phyloP scores from a whole-genome alignment of 306 rosid species.

The Vachellia pachyceras region DNA sequence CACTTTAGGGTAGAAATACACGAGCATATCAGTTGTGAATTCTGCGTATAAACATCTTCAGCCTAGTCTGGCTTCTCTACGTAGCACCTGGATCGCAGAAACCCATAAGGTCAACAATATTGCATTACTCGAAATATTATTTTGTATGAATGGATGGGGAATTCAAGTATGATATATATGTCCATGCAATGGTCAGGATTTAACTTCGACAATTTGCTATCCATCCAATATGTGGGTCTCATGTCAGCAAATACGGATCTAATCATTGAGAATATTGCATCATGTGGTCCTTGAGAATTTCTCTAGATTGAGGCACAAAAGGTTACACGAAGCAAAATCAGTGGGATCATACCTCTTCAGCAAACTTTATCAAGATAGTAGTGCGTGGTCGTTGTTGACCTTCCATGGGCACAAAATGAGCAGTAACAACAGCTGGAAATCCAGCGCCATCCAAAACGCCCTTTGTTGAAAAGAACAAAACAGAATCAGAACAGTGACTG shows the following conservation, averaged over 20 bases:
- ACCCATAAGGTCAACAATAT: slow-evolving; percentile 25
- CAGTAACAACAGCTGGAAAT: slow-evolving; percentile 98
- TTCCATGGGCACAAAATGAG: slow-evolving; percentile 98
- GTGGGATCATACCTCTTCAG: slow-evolving; percentile 73
- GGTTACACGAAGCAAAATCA: slow-evolving; percentile 19
- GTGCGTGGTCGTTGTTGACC: slow-evolving; percentile 97
- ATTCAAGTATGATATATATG: neutral
- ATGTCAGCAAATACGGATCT: neutral
- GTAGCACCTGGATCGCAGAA: slow-evolving; percentile 69
- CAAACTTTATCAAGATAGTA: slow-evolving; percentile 91
- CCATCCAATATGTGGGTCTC: neutral
- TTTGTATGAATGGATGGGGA: neutral
- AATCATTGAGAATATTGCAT: neutral
- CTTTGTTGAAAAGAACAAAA: slow-evolving; percentile 52
- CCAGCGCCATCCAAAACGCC: slow-evolving; percentile 93
- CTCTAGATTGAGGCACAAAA: neutral
- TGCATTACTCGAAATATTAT: slow-evolving; percentile 9
- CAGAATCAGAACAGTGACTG: slow-evolving; percentile 26
- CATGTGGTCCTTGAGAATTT: neutral
- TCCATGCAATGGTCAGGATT: neutral
- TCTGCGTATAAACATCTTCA: slow-evolving; percentile 48
- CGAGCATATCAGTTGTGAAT: slow-evolving; percentile 33
- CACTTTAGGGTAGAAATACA: slow-evolving; percentile 40
- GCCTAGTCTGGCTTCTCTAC: slow-evolving; percentile 93
- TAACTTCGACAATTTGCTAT: neutral